Evolutionary conservation across 140 eudicot genomes (phyloP).

Genomic region (Bidens hawaiensis): DNA sequence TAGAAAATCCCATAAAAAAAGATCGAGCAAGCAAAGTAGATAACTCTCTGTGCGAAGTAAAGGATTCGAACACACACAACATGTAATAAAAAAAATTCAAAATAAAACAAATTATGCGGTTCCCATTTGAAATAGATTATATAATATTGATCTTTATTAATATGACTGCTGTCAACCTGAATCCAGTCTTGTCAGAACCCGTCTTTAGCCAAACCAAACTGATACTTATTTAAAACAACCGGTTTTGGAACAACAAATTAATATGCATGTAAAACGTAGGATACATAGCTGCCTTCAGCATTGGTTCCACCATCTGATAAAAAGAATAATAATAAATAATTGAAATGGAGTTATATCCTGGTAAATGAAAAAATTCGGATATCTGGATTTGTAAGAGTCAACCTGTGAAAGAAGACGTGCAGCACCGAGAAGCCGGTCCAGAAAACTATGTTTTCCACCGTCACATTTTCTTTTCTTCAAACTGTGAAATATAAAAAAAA

Average conservation of each 20-base stretch:
- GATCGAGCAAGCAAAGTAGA: constrained; percentile 84
- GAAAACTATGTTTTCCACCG: constrained; percentile 46
- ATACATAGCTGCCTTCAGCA: constrained; percentile 92
- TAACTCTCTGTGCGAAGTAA: constrained; percentile 66
- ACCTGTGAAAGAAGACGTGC: constrained; percentile 78
- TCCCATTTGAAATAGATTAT: too few relatives aligned
- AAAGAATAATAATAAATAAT: neutral
- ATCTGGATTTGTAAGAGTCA: constrained; percentile 4
- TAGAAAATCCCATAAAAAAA: constrained; percentile 74
- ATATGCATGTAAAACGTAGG: constrained; percentile 28
- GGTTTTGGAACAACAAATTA: neutral
- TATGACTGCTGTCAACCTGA: too few relatives aligned
- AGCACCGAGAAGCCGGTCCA: constrained; percentile 71
- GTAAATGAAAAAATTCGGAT: neutral
- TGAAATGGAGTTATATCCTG: neutral
- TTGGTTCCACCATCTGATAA: constrained; percentile 86
- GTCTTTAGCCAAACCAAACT: too few relatives aligned
- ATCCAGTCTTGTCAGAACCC: too few relatives aligned
- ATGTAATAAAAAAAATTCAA: too few relatives aligned
- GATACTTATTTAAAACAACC: too few relatives aligned
- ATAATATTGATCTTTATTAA: too few relatives aligned
- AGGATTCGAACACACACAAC: constrained; percentile 21
- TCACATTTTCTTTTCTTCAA: constrained; percentile 57
- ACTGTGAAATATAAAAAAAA: constrained; percentile 32
- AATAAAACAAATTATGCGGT: too few relatives aligned